Evolutionary conservation across 306 rosid genomes (phyloP).

Genomic region (Vigna angularis): DNA sequence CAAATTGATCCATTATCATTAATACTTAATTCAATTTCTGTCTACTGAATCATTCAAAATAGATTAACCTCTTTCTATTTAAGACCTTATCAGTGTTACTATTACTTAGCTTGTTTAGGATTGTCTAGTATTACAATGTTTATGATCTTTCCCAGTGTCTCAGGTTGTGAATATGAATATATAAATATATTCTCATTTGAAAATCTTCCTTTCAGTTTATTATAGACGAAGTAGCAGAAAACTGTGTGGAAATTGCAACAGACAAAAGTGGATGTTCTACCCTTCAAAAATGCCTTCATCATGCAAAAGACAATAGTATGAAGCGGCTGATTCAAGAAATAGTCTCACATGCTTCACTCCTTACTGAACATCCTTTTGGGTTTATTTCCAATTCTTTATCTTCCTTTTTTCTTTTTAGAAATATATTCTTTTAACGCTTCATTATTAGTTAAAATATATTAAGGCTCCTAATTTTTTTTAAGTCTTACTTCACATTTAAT

Average conservation of each 20-base stretch:
- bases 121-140: no score
- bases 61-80: no score
- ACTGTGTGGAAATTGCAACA: constrained; percentile 40
- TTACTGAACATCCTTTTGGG: constrained; percentile 50
- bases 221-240: constrained; percentile 35
- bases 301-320: neutral
- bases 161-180: neutral
- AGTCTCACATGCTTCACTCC: neutral
- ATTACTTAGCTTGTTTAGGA: no score
- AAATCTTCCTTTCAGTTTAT: constrained; percentile 36
- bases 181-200: neutral
- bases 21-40: no score
- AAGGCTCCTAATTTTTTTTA: no score
- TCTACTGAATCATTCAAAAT: no score
- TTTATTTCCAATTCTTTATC: constrained; percentile 19
- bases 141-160: neutral
- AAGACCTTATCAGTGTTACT: no score
- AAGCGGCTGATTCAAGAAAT: constrained; percentile 23
- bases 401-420: neutral
- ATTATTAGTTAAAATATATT: no score
- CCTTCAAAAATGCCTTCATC: constrained; percentile 33
- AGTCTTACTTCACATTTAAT: no score
- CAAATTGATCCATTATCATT: no score
- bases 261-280: constrained; percentile 44
- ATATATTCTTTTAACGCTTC: neutral